Evolutionary conservation across 352 stramenopile species (phyloP).

Genomic region (Phytophthora cryptogea): DNA sequence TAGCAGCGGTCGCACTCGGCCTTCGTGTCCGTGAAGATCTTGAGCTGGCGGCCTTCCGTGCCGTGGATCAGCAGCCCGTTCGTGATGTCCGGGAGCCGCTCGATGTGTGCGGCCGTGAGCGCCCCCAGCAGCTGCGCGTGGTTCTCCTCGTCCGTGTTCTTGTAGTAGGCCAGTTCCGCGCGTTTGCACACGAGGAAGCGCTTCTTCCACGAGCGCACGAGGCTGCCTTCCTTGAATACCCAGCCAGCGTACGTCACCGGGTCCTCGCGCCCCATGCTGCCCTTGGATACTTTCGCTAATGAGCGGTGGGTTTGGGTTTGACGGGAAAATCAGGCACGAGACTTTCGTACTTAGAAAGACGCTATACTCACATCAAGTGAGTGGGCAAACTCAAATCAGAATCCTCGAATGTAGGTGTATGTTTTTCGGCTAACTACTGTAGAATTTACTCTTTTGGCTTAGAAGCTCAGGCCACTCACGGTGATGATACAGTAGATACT

Average conservation of each 20-base stretch:
- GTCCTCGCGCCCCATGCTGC: slow-evolving; percentile 37
- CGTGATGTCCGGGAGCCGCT: slow-evolving; percentile 67
- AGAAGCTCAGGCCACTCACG: slow-evolving; percentile 86
- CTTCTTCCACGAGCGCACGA: slow-evolving; percentile 87
- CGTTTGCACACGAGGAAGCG: slow-evolving; percentile 82
- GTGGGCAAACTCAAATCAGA: slow-evolving; percentile 19
- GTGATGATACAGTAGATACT: slow-evolving; percentile 91
- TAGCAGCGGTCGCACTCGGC: slow-evolving; percentile 75
- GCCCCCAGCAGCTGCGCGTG: slow-evolving; percentile 70
- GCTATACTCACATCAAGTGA: slow-evolving; percentile 13
- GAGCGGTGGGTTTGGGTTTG: slow-evolving; percentile 10
- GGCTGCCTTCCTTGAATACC: slow-evolving; percentile 80
- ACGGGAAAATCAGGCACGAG: slow-evolving; percentile 30
- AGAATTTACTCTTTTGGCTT: neutral
- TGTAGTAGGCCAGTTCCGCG: slow-evolving; percentile 81
- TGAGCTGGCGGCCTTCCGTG: slow-evolving; percentile 70
- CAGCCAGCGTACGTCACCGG: slow-evolving; percentile 74
- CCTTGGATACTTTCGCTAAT: slow-evolving; percentile 25
- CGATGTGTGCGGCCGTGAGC: slow-evolving; percentile 70
- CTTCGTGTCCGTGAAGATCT: slow-evolving; percentile 82
- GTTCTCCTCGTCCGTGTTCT: slow-evolving; percentile 67
- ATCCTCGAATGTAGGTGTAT: slow-evolving; percentile 1
- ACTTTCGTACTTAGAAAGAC: slow-evolving; percentile 12
- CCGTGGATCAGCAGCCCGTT: slow-evolving; percentile 73
- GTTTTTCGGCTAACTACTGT: neutral